phyloP scores from a whole-genome alignment of 305 asterid species.

The Fraxinus greggii region DNA sequence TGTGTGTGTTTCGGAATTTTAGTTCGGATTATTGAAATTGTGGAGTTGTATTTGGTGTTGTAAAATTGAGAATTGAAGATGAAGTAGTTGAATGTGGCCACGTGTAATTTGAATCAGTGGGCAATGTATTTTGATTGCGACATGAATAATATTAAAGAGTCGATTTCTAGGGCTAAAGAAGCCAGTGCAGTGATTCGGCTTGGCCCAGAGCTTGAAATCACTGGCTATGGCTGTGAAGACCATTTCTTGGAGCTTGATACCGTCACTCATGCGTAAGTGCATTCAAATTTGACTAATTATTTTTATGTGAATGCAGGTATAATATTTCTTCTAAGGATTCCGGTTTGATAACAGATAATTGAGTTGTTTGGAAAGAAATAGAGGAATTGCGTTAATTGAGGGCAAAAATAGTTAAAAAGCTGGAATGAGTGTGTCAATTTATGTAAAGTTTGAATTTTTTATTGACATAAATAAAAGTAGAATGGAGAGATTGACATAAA shows the following conservation, averaged over 20 bases:
- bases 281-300: background rate
- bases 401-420: background rate
- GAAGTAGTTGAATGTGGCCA: constrained; percentile 87
- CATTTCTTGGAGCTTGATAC: constrained; percentile 95
- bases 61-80: constrained; percentile 27
- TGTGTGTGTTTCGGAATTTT: background rate
- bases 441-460: background rate
- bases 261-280: constrained; percentile 71
- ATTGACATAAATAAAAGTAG: background rate
- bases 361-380: background rate
- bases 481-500: background rate
- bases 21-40: background rate
- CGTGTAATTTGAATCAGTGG: constrained; percentile 95
- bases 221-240: constrained; percentile 97
- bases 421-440: background rate
- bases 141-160: constrained; percentile 73
- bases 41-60: background rate
- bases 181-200: constrained; percentile 84
- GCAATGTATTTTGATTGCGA: constrained; percentile 97
- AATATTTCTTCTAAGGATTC: background rate
- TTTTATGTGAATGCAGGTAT: background rate
- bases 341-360: background rate
- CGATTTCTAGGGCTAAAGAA: constrained; percentile 66
- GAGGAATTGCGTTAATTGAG: constrained; percentile 11
- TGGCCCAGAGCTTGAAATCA: constrained; percentile 95